Conservation (phyloP, 106 monocot species). For the Dendrobium huoshanense region DNA sequence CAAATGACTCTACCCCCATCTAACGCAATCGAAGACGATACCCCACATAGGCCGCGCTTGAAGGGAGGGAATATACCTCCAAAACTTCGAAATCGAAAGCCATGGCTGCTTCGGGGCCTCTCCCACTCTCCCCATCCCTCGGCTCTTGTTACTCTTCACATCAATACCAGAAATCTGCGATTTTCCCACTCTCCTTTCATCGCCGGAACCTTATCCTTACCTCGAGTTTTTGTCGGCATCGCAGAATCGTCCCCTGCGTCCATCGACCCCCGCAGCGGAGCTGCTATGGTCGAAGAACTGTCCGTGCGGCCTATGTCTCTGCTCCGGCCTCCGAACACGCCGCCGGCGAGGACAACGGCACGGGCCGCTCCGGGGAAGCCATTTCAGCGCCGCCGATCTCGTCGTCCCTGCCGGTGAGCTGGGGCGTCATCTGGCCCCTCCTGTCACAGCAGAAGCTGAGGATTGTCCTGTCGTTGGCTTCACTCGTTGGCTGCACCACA, state of each 20-base stretch:
- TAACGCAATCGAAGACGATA: no score
- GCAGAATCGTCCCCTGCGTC: neutral
- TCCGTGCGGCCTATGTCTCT: slow-evolving; percentile 62
- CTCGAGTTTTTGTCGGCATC: neutral
- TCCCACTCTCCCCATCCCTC: neutral
- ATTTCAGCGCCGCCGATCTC: neutral
- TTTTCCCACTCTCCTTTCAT: neutral
- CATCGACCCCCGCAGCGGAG: neutral
- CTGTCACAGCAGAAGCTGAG: slow-evolving; percentile 57
- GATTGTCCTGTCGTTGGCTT: slow-evolving; percentile 46
- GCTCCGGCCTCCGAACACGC: slow-evolving; percentile 77
- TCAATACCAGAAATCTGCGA: neutral
- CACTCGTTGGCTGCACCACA: slow-evolving; percentile 63
- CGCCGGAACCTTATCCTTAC: neutral
- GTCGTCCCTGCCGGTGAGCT: slow-evolving; percentile 31
- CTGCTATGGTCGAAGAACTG: neutral
- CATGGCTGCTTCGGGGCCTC: neutral
- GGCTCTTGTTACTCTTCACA: neutral
- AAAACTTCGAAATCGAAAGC: neutral
- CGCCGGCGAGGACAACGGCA: slow-evolving; percentile 16
- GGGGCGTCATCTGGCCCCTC: slow-evolving; percentile 57
- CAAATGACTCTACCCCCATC: neutral
- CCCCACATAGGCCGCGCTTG: neutral
- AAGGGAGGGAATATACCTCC: neutral
- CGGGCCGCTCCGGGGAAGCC: slow-evolving; percentile 3